Evolutionary conservation across 768 basidiomycete species (phyloP).

Genomic region (Tephrocybe sp.): DNA sequence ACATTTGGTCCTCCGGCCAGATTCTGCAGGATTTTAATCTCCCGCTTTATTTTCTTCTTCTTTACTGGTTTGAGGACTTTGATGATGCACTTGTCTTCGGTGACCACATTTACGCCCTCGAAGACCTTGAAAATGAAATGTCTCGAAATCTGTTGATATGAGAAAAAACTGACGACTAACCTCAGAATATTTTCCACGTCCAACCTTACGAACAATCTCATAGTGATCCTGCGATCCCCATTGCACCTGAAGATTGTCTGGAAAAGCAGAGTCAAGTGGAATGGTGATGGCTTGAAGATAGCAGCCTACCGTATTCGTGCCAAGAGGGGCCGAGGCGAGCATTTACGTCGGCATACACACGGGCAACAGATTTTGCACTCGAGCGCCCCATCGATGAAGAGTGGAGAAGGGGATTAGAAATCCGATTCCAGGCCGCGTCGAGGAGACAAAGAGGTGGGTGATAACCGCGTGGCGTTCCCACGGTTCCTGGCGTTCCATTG

Average conservation of each 20-base stretch:
- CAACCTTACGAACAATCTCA: slow-evolving; percentile 95
- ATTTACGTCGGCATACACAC: slow-evolving; percentile 89
- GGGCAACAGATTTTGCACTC: slow-evolving; percentile 74
- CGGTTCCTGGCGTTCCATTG: slow-evolving; percentile 14
- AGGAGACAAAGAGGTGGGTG: slow-evolving; percentile 10
- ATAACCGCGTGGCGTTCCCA: slow-evolving; percentile 25
- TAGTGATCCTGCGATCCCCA: slow-evolving; percentile 98
- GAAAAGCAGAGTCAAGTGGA: slow-evolving; percentile 21
- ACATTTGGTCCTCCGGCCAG: slow-evolving; percentile 95
- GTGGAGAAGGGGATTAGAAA: slow-evolving; percentile 5
- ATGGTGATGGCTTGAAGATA: slow-evolving; percentile 14
- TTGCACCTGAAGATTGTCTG: slow-evolving; percentile 95
- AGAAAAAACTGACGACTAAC: slow-evolving; percentile 35
- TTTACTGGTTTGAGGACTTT: slow-evolving; percentile 99
- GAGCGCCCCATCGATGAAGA: slow-evolving; percentile 61
- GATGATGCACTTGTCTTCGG: slow-evolving; percentile 94
- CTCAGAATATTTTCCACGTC: slow-evolving; percentile 94
- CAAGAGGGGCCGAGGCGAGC: slow-evolving; percentile 83
- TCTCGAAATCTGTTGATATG: slow-evolving; percentile 12
- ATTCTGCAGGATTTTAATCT: slow-evolving; percentile 98
- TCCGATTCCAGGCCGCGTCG: slow-evolving; percentile 10
- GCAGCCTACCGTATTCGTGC: slow-evolving; percentile 86
- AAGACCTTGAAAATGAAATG: slow-evolving; percentile 58
- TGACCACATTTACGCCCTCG: slow-evolving; percentile 88
- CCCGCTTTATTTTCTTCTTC: slow-evolving; percentile 99